A percentile compares a stretch with the other conserved stretches of the same genome.
These are phyloP conservation scores for Helichrysum umbraculigerum DNA, from an alignment of 129 eudicot genomes.

Conservation along the genomic window DNA sequence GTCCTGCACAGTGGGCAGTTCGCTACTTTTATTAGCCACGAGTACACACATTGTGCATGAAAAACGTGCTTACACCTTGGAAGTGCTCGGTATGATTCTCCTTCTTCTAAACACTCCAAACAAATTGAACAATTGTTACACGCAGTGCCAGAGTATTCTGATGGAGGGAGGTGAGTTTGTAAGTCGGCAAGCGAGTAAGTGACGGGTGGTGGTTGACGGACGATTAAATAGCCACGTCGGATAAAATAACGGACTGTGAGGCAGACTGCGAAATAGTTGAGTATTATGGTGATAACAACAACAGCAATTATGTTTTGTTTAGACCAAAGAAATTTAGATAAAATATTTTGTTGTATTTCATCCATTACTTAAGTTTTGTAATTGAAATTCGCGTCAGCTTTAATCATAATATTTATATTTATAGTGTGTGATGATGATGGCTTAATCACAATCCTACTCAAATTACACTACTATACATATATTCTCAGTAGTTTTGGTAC, in stretches of 20 bases:
- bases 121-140: neutral
- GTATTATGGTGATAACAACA: too few species aligned
- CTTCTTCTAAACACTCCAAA: neutral
- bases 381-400: too few species aligned
- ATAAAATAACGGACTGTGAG: neutral
- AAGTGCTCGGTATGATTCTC: neutral
- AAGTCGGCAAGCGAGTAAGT: neutral
- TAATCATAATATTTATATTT: too few species aligned
- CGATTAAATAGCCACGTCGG: neutral
- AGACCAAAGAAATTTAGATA: too few species aligned
- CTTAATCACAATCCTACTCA: too few species aligned
- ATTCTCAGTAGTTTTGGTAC: too few species aligned
- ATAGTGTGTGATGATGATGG: too few species aligned
- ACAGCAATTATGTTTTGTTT: too few species aligned
- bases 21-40: neutral
- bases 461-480: too few species aligned
- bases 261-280: neutral
- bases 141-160: neutral
- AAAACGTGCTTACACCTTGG: neutral
- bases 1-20: neutral
- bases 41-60: neutral
- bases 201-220: neutral
- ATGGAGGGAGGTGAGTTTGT: neutral
- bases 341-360: too few species aligned
- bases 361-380: too few species aligned